These are phyloP conservation scores for Epichloe gansuensis DNA, from an alignment of 2,329 filamentous ascomycete genomes.

Conservation along the genomic window DNA sequence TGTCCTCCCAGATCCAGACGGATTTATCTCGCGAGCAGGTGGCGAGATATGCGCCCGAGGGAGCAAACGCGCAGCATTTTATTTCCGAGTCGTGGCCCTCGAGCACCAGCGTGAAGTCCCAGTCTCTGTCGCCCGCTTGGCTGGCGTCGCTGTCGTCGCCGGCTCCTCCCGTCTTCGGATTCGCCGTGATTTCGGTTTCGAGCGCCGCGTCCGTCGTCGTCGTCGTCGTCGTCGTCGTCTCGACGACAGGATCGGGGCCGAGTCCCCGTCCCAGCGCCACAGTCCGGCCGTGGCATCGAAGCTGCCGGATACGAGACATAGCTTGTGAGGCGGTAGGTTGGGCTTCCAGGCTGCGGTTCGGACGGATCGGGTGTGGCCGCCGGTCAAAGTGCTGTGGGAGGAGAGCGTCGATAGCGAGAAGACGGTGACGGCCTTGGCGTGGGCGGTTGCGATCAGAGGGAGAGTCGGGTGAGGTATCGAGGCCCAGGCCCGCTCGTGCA, in stretches of 20 bases:
- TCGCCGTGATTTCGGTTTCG: slow-evolving; percentile 30
- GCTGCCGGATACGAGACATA: slow-evolving; percentile 79
- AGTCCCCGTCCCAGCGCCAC: slow-evolving; percentile 55
- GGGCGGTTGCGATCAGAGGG: slow-evolving; percentile 79
- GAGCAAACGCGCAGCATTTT: slow-evolving; percentile 64
- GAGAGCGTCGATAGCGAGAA: slow-evolving; percentile 77
- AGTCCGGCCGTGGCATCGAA: slow-evolving; percentile 88
- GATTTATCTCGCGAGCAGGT: slow-evolving; percentile 88
- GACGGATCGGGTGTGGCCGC: slow-evolving; percentile 86
- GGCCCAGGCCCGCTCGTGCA: slow-evolving; percentile 70
- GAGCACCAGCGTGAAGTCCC: slow-evolving; percentile 83
- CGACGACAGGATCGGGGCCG: slow-evolving; percentile 14
- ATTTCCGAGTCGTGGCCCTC: slow-evolving; percentile 95
- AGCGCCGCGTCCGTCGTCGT: slow-evolving; percentile 13
- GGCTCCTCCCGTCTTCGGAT: slow-evolving; percentile 2
- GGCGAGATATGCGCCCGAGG: slow-evolving; percentile 66
- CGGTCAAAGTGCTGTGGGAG: slow-evolving; percentile 66
- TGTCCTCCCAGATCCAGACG: slow-evolving; percentile 98
- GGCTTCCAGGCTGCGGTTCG: slow-evolving; percentile 83
- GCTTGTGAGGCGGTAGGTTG: slow-evolving; percentile 43
- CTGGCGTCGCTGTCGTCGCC: slow-evolving; percentile 1
- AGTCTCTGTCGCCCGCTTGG: slow-evolving; percentile 52
- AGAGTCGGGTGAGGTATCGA: slow-evolving; percentile 76
- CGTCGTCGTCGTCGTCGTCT: slow-evolving; percentile 8
- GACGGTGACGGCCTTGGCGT: slow-evolving; percentile 76